Evolutionary conservation across 2,329 filamentous ascomycete species (phyloP).

Genomic region (Aspergillus costaricaensis): DNA sequence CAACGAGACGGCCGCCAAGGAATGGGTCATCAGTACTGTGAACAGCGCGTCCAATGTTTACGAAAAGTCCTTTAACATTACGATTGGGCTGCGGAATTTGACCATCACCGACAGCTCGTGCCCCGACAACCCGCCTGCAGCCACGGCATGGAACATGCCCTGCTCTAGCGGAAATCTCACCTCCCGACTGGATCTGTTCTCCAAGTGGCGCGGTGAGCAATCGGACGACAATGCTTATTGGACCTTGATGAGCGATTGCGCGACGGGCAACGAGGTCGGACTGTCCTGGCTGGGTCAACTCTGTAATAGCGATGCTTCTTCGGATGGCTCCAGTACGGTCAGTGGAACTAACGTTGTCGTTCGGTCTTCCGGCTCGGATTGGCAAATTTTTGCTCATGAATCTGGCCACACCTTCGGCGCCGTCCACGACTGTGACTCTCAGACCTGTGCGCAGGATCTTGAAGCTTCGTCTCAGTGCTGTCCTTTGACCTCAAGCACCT

Average conservation of each 20-base stretch:
- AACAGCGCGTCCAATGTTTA: slow-evolving; percentile 86
- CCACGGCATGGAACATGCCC: slow-evolving; percentile 79
- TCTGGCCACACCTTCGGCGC: slow-evolving; percentile 93
- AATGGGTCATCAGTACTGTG: slow-evolving; percentile 79
- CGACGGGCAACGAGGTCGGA: slow-evolving; percentile 81
- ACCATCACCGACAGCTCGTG: slow-evolving; percentile 76
- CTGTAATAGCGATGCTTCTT: slow-evolving; percentile 61
- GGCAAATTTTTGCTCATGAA: slow-evolving; percentile 96
- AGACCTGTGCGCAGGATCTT: slow-evolving; percentile 66
- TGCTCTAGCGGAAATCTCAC: slow-evolving; percentile 66
- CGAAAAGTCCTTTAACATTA: slow-evolving; percentile 91
- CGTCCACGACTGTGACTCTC: slow-evolving; percentile 81
- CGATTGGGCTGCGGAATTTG: slow-evolving; percentile 83
- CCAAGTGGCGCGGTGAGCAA: slow-evolving; percentile 77
- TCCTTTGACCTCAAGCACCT: slow-evolving; percentile 67
- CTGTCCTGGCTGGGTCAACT: slow-evolving; percentile 91
- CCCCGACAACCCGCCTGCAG: slow-evolving; percentile 65
- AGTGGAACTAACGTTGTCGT: slow-evolving; percentile 88
- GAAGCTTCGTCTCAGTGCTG: slow-evolving; percentile 73
- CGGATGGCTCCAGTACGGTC: slow-evolving; percentile 66
- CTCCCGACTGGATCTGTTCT: slow-evolving; percentile 82
- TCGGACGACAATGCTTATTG: slow-evolving; percentile 86
- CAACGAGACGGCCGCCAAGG: slow-evolving; percentile 62
- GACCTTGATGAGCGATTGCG: slow-evolving; percentile 82
- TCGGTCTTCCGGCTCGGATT: slow-evolving; percentile 76